Evolutionary conservation across 2,329 filamentous ascomycete genomes (phyloP).

Genomic region (Nannizziopsis barbatae): DNA sequence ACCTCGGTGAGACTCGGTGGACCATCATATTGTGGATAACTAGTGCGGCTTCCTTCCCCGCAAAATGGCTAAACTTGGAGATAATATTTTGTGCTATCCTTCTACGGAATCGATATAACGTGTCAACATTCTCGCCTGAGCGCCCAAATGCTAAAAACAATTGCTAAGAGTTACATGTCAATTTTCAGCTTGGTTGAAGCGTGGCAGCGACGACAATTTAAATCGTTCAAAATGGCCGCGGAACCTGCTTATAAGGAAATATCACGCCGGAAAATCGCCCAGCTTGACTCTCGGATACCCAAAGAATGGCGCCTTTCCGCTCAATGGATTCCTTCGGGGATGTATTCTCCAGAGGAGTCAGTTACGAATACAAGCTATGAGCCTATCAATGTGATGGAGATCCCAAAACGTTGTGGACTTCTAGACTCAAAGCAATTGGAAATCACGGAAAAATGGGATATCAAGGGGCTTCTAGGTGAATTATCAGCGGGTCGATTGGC

Average conservation of each 20-base stretch:
- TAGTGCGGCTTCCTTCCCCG: no score
- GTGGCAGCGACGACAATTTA: neutral
- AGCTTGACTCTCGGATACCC: constrained; percentile 31
- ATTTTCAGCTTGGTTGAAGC: no score
- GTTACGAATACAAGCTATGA: constrained; percentile 26
- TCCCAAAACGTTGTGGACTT: constrained; percentile 45
- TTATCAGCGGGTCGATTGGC: constrained; percentile 28
- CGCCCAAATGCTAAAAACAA: no score
- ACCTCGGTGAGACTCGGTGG: no score
- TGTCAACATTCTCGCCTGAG: no score
- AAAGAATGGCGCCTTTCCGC: constrained; percentile 30
- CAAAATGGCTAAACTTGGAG: no score
- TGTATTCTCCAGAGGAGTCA: constrained; percentile 29
- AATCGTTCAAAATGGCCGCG: neutral
- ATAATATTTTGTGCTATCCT: no score
- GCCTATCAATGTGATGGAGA: constrained; percentile 34
- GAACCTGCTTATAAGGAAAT: constrained; percentile 25
- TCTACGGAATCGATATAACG: no score
- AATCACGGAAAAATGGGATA: constrained; percentile 46
- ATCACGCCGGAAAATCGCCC: constrained; percentile 30
- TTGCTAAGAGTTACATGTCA: no score
- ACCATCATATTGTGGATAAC: no score
- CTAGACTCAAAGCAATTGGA: constrained; percentile 41
- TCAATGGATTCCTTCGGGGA: constrained; percentile 25
- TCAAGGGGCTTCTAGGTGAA: constrained; percentile 28